phyloP scores from a whole-genome alignment of 352 stramenopile species.

The Globisporangium mamillatum region DNA sequence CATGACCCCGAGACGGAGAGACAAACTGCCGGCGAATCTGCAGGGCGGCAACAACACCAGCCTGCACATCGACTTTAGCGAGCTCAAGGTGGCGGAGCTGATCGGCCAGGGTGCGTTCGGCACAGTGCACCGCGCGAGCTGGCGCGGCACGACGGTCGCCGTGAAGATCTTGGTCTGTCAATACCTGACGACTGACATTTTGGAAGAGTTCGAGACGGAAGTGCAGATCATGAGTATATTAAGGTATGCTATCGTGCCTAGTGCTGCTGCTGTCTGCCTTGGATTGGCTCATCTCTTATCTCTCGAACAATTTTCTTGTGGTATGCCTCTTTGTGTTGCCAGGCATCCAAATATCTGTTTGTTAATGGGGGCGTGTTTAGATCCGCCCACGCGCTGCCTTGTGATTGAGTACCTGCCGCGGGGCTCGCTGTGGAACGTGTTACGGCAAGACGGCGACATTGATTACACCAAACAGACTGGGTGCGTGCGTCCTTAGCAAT shows the following conservation, averaged over 20 bases:
- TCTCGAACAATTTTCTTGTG: not conserved
- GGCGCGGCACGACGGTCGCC: conserved; percentile 71
- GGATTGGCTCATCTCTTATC: not conserved
- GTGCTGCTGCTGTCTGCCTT: not conserved
- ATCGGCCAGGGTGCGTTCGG: conserved; percentile 86
- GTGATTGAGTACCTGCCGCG: conserved; percentile 84
- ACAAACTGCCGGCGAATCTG: conserved; percentile 51
- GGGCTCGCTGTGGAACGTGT: conserved; percentile 84
- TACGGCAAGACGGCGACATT: conserved; percentile 73
- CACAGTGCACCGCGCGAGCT: conserved; percentile 71
- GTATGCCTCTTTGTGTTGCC: conserved; percentile 7
- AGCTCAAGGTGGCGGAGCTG: conserved; percentile 76
- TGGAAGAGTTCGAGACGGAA: conserved; percentile 87
- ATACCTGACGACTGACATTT: conserved; percentile 76
- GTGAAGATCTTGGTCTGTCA: conserved; percentile 87
- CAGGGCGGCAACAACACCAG: conserved; percentile 70
- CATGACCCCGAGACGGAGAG: conserved; percentile 32
- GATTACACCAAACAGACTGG: conserved; percentile 67
- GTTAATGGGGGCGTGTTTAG: conserved; percentile 78
- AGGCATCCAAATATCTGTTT: conserved; percentile 87
- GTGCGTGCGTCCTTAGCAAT: conserved; percentile 25
- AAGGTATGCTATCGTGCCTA: conserved; percentile 34
- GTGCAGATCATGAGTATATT: conserved; percentile 90
- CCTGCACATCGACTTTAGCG: conserved; percentile 78
- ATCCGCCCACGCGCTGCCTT: conserved; percentile 76